Percentiles rank a stretch among this genome's conserved stretches.
Conservation (phyloP, 495 filamentous ascomycete genomes). For the Pseudoneurospora amorphoporcata region DNA sequence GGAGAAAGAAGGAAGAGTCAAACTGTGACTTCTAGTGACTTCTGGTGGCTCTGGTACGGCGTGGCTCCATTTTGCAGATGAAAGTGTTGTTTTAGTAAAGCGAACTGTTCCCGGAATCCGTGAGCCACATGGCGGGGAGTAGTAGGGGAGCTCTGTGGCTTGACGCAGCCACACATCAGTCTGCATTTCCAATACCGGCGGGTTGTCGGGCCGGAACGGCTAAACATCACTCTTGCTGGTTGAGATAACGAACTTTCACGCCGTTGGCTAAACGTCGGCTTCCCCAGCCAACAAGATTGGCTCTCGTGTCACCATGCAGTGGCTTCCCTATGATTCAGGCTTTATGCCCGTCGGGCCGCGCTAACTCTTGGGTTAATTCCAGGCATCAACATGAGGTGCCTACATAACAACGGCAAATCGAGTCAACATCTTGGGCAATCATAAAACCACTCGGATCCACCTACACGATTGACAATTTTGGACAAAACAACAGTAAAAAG, state of each 20-base stretch:
- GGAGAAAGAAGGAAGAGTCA: too few relatives aligned
- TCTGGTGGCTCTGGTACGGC: too few relatives aligned
- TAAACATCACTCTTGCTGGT: background rate
- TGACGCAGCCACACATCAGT: background rate
- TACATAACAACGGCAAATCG: background rate
- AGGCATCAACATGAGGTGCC: background rate
- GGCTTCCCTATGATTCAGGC: background rate
- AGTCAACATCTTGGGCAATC: background rate
- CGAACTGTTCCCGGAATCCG: too few relatives aligned
- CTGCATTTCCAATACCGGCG: background rate
- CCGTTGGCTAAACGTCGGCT: too few relatives aligned
- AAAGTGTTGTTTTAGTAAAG: too few relatives aligned
- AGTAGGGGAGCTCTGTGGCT: background rate
- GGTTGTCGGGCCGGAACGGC: background rate
- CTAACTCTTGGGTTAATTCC: background rate
- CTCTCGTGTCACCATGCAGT: background rate
- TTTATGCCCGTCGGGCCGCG: background rate
- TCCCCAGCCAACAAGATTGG: background rate
- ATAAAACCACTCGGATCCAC: background rate
- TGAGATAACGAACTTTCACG: too few relatives aligned
- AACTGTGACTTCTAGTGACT: too few relatives aligned
- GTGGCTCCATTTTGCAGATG: too few relatives aligned
- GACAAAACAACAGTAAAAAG: background rate
- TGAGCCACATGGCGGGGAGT: background rate
- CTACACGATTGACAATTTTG: background rate